Percentiles rank a stretch among this genome's conserved stretches.
These are phyloP conservation scores for Ambrosia artemisiifolia DNA, from an alignment of 129 eudicot species.

Conservation along the genomic window DNA sequence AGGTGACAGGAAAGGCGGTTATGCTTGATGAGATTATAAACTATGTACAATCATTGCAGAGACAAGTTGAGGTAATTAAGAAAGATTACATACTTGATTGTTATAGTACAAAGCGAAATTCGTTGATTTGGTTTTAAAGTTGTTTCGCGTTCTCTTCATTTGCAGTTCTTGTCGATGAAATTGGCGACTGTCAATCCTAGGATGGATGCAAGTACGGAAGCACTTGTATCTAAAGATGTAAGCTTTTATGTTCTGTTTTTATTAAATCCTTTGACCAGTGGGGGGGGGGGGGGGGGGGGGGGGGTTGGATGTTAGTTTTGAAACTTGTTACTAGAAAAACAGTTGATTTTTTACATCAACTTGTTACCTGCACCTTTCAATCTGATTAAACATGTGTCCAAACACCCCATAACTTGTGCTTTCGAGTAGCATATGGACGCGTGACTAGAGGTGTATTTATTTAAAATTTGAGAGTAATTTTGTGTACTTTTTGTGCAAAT, in stretches of 20 bases:
- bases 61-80: slow-evolving; percentile 79
- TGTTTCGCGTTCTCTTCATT: slow-evolving; percentile 6
- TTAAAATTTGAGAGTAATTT: neutral
- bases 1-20: slow-evolving; percentile 89
- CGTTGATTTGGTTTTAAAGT: neutral
- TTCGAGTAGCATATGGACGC: neutral
- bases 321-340: neutral
- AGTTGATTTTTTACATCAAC: neutral
- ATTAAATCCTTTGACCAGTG: neutral
- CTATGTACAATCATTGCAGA: slow-evolving; percentile 80
- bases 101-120: neutral
- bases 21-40: slow-evolving; percentile 95
- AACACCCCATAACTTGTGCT: neutral
- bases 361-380: neutral
- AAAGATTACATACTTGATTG: neutral
- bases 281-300: no score
- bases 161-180: slow-evolving; percentile 95
- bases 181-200: slow-evolving; percentile 78
- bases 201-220: slow-evolving; percentile 65
- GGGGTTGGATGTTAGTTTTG: neutral
- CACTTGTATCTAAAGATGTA: slow-evolving; percentile 77
- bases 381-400: neutral
- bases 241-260: slow-evolving; percentile 19
- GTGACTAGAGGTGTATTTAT: neutral
- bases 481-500: neutral